A percentile compares a stretch with the other conserved stretches of the same genome.
These are phyloP conservation scores for Peziza echinospora DNA, from an alignment of 495 filamentous ascomycete species.

Conservation along the genomic window DNA sequence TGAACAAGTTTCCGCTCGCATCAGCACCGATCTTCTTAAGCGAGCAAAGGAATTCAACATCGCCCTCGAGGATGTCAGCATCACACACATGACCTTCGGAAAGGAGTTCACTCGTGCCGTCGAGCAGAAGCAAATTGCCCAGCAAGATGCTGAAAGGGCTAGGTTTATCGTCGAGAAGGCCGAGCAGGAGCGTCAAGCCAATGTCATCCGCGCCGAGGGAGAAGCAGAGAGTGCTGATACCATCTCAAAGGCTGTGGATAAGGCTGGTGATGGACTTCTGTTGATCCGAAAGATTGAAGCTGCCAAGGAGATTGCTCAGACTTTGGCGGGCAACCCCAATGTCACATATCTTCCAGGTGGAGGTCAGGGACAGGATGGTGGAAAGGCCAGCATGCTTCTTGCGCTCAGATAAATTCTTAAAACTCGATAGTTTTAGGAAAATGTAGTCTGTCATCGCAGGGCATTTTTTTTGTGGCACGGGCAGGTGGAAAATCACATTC, in stretches of 20 bases:
- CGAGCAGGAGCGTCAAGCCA: slow-evolving; percentile 96
- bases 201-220: slow-evolving; percentile 92
- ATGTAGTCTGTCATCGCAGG: too few relatives aligned
- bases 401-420: background rate
- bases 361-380: slow-evolving; percentile 35
- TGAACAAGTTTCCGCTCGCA: slow-evolving; percentile 77
- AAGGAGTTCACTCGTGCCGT: slow-evolving; percentile 97
- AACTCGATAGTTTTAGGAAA: too few relatives aligned
- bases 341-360: slow-evolving; percentile 83
- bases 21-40: slow-evolving; percentile 83
- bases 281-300: slow-evolving; percentile 94
- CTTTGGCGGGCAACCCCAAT: slow-evolving; percentile 74
- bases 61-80: slow-evolving; percentile 91
- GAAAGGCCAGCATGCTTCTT: slow-evolving; percentile 29
- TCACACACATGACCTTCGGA: slow-evolving; percentile 99
- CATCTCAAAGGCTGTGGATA: slow-evolving; percentile 79
- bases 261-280: slow-evolving; percentile 77
- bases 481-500: too few relatives aligned
- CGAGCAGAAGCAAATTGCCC: slow-evolving; percentile 99
- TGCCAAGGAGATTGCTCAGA: slow-evolving; percentile 85
- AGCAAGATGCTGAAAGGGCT: slow-evolving; percentile 93
- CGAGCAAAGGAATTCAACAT: slow-evolving; percentile 99
- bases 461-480: too few relatives aligned
- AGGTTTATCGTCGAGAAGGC: slow-evolving; percentile 97
- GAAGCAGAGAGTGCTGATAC: slow-evolving; percentile 92